These are phyloP conservation scores for Diversispora epigaea DNA, from an alignment of 192 early-diverging fungal species.

Conservation along the genomic window DNA sequence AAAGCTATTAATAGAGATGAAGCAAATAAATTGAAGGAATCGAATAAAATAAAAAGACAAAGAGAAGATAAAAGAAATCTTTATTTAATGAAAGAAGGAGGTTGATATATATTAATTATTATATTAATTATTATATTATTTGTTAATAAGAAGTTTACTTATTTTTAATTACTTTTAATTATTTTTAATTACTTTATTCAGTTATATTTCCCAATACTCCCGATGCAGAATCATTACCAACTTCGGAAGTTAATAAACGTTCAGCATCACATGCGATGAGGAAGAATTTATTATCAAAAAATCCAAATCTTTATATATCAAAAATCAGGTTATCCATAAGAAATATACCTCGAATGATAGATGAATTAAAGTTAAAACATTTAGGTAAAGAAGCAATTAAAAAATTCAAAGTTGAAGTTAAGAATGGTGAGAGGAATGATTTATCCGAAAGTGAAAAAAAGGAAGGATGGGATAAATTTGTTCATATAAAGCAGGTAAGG, in stretches of 20 bases:
- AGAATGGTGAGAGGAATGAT: slow-evolving; percentile 52
- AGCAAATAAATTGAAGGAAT: slow-evolving; percentile 63
- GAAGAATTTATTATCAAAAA: slow-evolving; percentile 75
- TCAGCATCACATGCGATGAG: slow-evolving; percentile 78
- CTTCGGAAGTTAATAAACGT: slow-evolving; percentile 80
- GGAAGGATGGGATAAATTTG: slow-evolving; percentile 64
- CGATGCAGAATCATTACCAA: slow-evolving; percentile 65
- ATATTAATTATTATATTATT: neutral
- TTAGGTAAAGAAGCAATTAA: slow-evolving; percentile 63
- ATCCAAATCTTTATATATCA: slow-evolving; percentile 88
- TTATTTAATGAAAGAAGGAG: slow-evolving; percentile 89
- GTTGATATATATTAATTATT: neutral
- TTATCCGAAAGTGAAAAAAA: slow-evolving; percentile 61
- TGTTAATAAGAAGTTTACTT: neutral
- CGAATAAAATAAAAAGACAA: slow-evolving; percentile 55
- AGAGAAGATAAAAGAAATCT: slow-evolving; percentile 81
- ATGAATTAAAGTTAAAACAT: slow-evolving; percentile 68
- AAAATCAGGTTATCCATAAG: slow-evolving; percentile 87
- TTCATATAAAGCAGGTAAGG: slow-evolving; percentile 62
- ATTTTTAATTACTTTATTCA: slow-evolving; percentile 14
- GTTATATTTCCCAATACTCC: slow-evolving; percentile 84
- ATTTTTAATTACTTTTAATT: too few relatives aligned
- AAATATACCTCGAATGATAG: slow-evolving; percentile 73
- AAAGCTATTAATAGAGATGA: slow-evolving; percentile 74
- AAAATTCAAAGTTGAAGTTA: slow-evolving; percentile 76